A percentile compares a stretch with the other conserved stretches of the same genome.
These are phyloP conservation scores for Aethionema arabicum DNA, from an alignment of 345 rosid species.

Conservation along the genomic window DNA sequence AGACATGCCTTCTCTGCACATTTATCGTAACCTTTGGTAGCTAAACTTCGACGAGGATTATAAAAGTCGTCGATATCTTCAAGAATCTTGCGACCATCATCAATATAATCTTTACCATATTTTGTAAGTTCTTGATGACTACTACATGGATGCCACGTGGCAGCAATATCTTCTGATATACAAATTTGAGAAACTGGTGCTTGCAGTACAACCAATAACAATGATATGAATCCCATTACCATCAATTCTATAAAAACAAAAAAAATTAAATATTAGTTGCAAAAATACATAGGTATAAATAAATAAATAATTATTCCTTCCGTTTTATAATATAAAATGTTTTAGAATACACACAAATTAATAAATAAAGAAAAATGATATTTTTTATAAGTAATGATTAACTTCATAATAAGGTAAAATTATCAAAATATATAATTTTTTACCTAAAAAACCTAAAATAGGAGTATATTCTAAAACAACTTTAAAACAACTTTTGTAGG, in stretches of 20 bases:
- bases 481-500: too few species aligned
- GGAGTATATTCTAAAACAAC: too few species aligned
- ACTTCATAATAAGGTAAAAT: too few species aligned
- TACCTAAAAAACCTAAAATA: too few species aligned
- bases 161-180: conserved; percentile 42
- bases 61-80: conserved; percentile 28
- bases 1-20: conserved; percentile 44
- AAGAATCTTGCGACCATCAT: conserved; percentile 45
- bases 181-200: conserved; percentile 51
- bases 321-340: too few species aligned
- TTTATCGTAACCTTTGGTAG: conserved; percentile 38
- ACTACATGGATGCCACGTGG: conserved; percentile 73
- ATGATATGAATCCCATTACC: conserved; percentile 78
- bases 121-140: not conserved
- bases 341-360: too few species aligned
- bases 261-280: not conserved
- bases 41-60: conserved; percentile 51
- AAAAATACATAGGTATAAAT: not conserved
- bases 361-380: too few species aligned
- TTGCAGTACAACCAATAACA: conserved; percentile 53
- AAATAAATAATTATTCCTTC: too few species aligned
- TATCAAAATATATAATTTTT: too few species aligned
- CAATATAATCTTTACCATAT: conserved; percentile 20
- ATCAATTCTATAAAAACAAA: conserved; percentile 51
- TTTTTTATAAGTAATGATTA: too few species aligned